These are phyloP conservation scores for Paraphaeosphaeria minitans DNA, from an alignment of 2,329 filamentous ascomycete species.

Conservation along the genomic window DNA sequence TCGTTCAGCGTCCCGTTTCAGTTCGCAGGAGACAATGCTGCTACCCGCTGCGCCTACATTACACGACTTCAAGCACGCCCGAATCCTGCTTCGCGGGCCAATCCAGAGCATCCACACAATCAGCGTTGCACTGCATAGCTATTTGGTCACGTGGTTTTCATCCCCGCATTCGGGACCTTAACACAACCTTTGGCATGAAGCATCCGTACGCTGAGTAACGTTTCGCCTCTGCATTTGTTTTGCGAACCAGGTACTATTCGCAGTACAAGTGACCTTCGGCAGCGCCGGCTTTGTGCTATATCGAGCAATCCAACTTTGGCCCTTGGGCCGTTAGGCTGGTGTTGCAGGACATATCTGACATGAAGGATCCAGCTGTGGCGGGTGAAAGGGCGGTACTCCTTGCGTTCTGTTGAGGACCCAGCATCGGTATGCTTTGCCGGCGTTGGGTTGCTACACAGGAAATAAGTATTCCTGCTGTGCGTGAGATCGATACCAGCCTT, in stretches of 20 bases:
- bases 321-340: neutral
- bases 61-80: conserved; percentile 8
- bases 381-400: neutral
- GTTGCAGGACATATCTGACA: conserved; percentile 3
- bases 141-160: conserved; percentile 7
- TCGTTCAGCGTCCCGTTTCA: neutral
- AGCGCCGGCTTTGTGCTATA: conserved; percentile 7
- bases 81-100: conserved; percentile 1
- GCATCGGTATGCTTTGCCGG: neutral
- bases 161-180: conserved; percentile 3
- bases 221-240: conserved; percentile 2
- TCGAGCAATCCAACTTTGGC: neutral
- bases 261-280: conserved; percentile 8
- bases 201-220: conserved; percentile 2
- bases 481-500: neutral
- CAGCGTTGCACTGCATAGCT: conserved; percentile 11
- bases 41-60: conserved; percentile 10
- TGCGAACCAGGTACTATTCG: neutral
- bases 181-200: conserved; percentile 5
- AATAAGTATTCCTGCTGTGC: neutral
- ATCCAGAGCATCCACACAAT: conserved; percentile 1
- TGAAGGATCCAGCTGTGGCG: conserved; percentile 1
- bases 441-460: neutral
- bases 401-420: conserved; percentile 6
- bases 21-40: conserved; percentile 3